Percentiles rank a stretch among this genome's conserved stretches.
phyloP scores from a whole-genome alignment of 176 grass and related monocot genomes.

The Avena atlantica region DNA sequence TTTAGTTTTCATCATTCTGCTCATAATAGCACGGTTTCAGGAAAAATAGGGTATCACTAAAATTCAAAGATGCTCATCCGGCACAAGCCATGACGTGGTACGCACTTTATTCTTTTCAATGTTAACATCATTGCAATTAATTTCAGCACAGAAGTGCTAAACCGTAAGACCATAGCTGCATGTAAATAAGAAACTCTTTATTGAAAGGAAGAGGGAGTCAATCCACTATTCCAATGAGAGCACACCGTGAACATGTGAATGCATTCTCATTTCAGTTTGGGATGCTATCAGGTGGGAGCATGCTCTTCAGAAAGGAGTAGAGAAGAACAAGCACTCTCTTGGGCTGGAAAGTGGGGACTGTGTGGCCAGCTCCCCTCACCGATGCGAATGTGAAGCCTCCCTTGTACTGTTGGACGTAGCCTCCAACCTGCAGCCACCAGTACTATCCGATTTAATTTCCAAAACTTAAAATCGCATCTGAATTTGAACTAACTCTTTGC shows the following conservation, averaged over 20 bases:
- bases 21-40: not conserved
- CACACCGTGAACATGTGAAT: not conserved
- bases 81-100: not conserved
- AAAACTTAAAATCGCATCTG: not conserved
- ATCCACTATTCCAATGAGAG: not conserved
- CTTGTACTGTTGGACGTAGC: constrained; percentile 51
- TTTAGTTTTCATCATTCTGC: not conserved
- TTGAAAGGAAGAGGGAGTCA: not conserved
- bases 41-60: not conserved
- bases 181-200: not conserved
- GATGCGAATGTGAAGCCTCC: constrained; percentile 51
- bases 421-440: constrained; percentile 47
- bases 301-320: constrained; percentile 51
- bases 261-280: constrained; percentile 8
- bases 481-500: not conserved
- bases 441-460: not conserved
- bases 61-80: not conserved
- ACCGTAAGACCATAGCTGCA: not conserved
- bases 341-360: constrained; percentile 52
- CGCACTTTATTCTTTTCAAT: constrained; percentile 1
- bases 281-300: constrained; percentile 43
- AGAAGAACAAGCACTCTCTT: constrained; percentile 54
- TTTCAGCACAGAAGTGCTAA: not conserved
- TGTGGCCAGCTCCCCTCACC: constrained; percentile 58
- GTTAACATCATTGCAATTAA: not conserved